Conservation (phyloP, 2,329 filamentous ascomycete species). For the Graphilbum ipis-grandicollis region DNA sequence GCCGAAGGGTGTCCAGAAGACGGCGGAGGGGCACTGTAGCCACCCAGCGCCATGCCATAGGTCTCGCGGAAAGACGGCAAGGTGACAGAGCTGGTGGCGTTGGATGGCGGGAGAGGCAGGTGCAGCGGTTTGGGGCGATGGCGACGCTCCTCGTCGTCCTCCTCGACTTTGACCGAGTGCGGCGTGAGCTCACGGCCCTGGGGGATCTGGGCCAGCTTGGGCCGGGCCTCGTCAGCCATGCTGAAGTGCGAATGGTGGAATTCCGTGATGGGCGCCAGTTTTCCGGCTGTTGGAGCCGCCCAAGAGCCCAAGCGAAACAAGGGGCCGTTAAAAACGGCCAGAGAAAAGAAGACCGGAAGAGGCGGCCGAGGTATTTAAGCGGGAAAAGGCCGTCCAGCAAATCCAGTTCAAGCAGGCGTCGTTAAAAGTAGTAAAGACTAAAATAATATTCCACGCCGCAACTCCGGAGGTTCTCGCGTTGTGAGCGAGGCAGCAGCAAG, state of each 20-base stretch:
- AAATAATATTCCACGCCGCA: too few relatives aligned
- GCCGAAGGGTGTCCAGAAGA: not conserved
- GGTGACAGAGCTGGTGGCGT: conserved; percentile 4
- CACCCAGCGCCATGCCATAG: conserved; percentile 5
- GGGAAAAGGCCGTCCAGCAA: too few relatives aligned
- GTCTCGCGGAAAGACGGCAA: conserved; percentile 9
- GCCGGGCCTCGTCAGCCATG: conserved; percentile 9
- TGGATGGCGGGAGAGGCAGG: not conserved
- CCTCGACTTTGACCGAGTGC: conserved; percentile 1
- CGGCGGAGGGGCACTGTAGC: not conserved
- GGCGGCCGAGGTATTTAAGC: not conserved
- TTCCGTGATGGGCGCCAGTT: conserved; percentile 8
- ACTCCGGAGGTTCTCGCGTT: too few relatives aligned
- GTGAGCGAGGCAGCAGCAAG: too few relatives aligned
- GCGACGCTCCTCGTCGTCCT: conserved; percentile 7
- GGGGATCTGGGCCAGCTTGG: conserved; percentile 5
- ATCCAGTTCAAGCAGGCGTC: too few relatives aligned
- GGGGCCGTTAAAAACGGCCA: too few relatives aligned
- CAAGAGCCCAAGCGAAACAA: not conserved
- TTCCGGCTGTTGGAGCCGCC: not conserved
- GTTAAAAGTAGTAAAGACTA: too few relatives aligned
- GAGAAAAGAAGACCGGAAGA: too few relatives aligned
- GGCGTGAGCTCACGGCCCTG: conserved; percentile 5
- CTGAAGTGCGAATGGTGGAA: conserved; percentile 1
- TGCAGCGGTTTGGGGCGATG: conserved; percentile 5